Evolutionary conservation across 768 basidiomycete genomes (phyloP).

Genomic region (Amanita brunnescens): DNA sequence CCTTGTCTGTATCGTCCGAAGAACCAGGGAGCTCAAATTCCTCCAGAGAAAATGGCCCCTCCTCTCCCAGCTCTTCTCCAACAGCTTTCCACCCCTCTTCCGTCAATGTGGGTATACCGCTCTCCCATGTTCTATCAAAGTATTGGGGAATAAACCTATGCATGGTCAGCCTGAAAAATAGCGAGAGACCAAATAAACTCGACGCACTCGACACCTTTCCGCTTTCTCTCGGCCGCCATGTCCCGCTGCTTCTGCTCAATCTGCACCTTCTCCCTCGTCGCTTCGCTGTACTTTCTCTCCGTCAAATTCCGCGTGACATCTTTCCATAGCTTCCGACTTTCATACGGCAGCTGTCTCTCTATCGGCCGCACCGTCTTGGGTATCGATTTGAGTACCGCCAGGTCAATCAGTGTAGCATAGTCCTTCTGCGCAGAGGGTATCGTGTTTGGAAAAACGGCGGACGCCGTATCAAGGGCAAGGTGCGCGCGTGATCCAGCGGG

Average conservation of each 20-base stretch:
- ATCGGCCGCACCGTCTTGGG: conserved; percentile 84
- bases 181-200: background rate
- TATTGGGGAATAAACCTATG: conserved; percentile 12
- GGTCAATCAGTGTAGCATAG: conserved; percentile 65
- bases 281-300: conserved; percentile 83
- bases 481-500: conserved; percentile 38
- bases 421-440: conserved; percentile 29
- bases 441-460: conserved; percentile 10
- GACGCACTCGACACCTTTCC: conserved; percentile 69
- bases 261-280: conserved; percentile 81
- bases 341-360: conserved; percentile 65
- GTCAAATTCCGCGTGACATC: conserved; percentile 66
- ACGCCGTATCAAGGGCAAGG: conserved; percentile 31
- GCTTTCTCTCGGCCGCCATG: conserved; percentile 78
- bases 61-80: conserved; percentile 6
- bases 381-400: conserved; percentile 57
- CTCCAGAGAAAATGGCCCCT: background rate
- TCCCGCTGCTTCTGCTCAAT: conserved; percentile 96
- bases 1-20: background rate
- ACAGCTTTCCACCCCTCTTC: conserved; percentile 4
- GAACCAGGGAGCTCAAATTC: background rate
- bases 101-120: conserved; percentile 4
- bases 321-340: conserved; percentile 87
- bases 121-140: conserved; percentile 6
- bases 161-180: background rate